Percentiles rank a stretch among this genome's conserved stretches.
Conservation (phyloP, 1,284 basidiomycete genomes). For the Schizophyllum amplum region DNA sequence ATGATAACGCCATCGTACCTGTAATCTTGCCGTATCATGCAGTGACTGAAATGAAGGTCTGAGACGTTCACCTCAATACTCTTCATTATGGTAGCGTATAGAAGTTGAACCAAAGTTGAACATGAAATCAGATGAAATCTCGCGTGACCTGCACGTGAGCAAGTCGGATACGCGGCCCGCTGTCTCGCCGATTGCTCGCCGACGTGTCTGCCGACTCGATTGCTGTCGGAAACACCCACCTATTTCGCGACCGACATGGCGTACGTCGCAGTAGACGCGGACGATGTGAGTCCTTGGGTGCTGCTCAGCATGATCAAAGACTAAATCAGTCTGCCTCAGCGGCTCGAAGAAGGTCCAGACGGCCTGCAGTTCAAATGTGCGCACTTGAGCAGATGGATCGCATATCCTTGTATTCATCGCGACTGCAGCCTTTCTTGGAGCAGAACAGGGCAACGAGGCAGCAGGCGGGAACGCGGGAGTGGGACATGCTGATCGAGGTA, state of each 20-base stretch:
- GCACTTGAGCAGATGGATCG: constrained; percentile 6
- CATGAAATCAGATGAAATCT: no score
- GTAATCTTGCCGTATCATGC: no score
- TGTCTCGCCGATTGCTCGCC: no score
- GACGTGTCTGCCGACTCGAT: no score
- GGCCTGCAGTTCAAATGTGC: constrained; percentile 59
- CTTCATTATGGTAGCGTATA: no score
- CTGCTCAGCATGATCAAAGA: constrained; percentile 44
- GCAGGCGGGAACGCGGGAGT: constrained; percentile 29
- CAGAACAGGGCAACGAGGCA: constrained; percentile 21
- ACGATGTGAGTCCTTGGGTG: constrained; percentile 35
- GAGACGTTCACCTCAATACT: no score
- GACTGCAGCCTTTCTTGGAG: constrained; percentile 42
- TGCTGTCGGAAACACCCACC: no score
- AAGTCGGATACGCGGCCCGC: no score
- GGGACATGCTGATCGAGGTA: constrained; percentile 44
- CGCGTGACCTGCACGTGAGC: no score
- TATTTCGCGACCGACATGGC: constrained; percentile 24
- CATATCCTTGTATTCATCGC: background rate
- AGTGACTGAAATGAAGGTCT: no score
- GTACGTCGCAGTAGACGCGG: constrained; percentile 20
- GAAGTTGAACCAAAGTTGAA: no score
- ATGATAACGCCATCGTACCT: no score
- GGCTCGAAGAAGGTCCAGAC: constrained; percentile 53
- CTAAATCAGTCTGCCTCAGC: constrained; percentile 22